phyloP scores from a whole-genome alignment of 495 filamentous ascomycete species.

The Letharia columbiana region DNA sequence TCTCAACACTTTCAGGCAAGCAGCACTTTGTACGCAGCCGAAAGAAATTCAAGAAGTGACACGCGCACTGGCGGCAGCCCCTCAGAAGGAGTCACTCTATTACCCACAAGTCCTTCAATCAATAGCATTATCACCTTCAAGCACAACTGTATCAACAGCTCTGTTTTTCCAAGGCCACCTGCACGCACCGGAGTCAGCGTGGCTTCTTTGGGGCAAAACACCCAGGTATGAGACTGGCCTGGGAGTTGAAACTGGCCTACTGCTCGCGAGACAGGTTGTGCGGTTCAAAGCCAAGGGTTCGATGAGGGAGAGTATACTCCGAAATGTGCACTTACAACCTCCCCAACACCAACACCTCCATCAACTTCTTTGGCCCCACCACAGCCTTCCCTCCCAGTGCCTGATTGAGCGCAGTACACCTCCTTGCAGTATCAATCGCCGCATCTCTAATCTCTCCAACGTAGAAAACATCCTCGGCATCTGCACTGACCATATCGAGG shows the following conservation, averaged over 20 bases:
- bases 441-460: neutral
- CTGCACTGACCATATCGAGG: neutral
- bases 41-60: too few species aligned
- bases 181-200: neutral
- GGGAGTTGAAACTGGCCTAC: neutral
- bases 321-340: neutral
- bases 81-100: neutral
- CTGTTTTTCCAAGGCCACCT: neutral
- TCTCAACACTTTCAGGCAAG: too few species aligned
- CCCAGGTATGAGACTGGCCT: neutral
- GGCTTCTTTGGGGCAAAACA: neutral
- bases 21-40: too few species aligned
- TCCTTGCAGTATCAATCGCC: slow-evolving; percentile 2
- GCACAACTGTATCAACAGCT: neutral
- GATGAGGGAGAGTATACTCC: neutral
- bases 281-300: neutral
- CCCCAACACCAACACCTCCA: neutral
- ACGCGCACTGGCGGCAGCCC: neutral
- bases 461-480: neutral
- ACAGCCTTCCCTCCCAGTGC: neutral
- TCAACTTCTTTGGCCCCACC: neutral
- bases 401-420: neutral
- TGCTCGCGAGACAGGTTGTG: neutral
- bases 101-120: neutral
- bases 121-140: neutral